Evolutionary conservation across 345 rosid genomes (phyloP).

Genomic region (Draba incana): DNA sequence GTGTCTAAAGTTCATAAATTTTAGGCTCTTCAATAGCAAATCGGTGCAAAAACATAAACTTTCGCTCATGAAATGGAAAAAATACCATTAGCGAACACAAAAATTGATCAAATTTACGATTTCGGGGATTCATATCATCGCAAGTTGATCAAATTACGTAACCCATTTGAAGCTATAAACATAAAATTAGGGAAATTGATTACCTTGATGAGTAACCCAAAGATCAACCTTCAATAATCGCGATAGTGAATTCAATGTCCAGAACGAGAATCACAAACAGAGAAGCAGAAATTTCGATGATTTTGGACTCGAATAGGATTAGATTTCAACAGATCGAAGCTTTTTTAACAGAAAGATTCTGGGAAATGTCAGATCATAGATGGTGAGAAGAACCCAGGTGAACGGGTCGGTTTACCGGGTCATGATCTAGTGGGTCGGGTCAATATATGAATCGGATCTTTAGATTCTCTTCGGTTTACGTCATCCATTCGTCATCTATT

Average conservation of each 20-base stretch:
- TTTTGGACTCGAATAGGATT: too few relatives aligned
- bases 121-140: neutral
- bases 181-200: neutral
- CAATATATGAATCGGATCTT: constrained; percentile 14
- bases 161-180: neutral
- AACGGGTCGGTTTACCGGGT: constrained; percentile 38
- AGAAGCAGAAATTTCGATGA: neutral
- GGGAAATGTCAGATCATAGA: neutral
- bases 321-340: constrained; percentile 1
- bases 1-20: neutral
- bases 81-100: neutral
- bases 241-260: neutral
- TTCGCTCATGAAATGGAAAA: neutral
- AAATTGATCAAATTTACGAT: neutral
- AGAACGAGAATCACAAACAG: too few relatives aligned
- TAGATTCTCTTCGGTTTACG: constrained; percentile 18
- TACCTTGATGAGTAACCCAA: constrained; percentile 34
- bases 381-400: constrained; percentile 1
- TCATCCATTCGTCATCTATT: constrained; percentile 2
- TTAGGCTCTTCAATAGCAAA: neutral
- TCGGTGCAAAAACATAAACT: neutral
- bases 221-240: constrained; percentile 3
- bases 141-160: neutral
- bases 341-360: neutral
- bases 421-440: constrained; percentile 13